Conservation (phyloP, 1,284 basidiomycete genomes). For the Cutaneotrichosporon sp. region DNA sequence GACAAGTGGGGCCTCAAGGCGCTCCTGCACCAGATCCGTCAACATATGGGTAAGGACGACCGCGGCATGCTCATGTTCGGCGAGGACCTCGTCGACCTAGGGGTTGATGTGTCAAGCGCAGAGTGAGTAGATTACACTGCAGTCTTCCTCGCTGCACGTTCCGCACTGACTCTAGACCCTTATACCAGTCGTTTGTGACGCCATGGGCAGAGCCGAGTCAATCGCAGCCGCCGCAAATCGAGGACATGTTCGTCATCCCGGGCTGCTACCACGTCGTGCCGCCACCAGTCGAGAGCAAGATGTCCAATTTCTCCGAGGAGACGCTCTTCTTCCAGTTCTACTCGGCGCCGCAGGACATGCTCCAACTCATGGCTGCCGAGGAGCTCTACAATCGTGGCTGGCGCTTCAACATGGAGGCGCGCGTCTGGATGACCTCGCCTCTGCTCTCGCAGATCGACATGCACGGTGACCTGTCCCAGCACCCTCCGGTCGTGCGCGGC, state of each 20-base stretch:
- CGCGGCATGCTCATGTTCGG: slow-evolving; percentile 82
- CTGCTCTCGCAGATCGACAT: slow-evolving; percentile 41
- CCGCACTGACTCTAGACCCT: slow-evolving; percentile 59
- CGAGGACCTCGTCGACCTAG: slow-evolving; percentile 88
- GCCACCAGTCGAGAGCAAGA: slow-evolving; percentile 82
- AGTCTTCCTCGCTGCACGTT: not conserved
- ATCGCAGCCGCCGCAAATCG: slow-evolving; percentile 40
- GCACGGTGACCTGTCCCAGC: slow-evolving; percentile 22
- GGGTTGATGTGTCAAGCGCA: slow-evolving; percentile 79
- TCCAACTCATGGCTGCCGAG: slow-evolving; percentile 87
- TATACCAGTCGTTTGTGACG: slow-evolving; percentile 92
- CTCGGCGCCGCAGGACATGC: slow-evolving; percentile 82
- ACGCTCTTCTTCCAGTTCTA: slow-evolving; percentile 99
- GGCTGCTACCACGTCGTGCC: slow-evolving; percentile 92
- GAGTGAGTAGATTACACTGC: slow-evolving; percentile 62
- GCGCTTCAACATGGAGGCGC: slow-evolving; percentile 94
- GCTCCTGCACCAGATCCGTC: slow-evolving; percentile 83
- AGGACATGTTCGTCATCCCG: slow-evolving; percentile 72
- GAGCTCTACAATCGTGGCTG: slow-evolving; percentile 97
- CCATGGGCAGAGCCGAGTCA: slow-evolving; percentile 84
- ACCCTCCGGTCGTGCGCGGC: slow-evolving; percentile 33
- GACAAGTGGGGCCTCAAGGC: slow-evolving; percentile 93
- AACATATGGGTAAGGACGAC: slow-evolving; percentile 74
- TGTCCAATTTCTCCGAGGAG: slow-evolving; percentile 88
- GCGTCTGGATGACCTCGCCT: slow-evolving; percentile 87